phyloP scores from a whole-genome alignment of 345 rosid species.

The Boechera divaricarpa region DNA sequence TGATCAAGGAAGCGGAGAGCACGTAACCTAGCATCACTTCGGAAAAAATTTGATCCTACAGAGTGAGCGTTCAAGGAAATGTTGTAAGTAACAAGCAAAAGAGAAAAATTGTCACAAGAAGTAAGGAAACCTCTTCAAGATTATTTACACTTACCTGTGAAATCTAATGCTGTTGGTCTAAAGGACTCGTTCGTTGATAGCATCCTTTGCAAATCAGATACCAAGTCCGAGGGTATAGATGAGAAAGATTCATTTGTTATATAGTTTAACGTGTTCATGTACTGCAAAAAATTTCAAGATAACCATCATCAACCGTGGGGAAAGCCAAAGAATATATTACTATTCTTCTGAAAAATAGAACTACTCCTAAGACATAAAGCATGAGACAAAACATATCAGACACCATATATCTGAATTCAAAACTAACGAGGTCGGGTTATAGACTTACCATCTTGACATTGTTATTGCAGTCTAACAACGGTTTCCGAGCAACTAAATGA shows the following conservation, averaged over 20 bases:
- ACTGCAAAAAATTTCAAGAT: slow-evolving; percentile 59
- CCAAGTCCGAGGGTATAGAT: slow-evolving; percentile 78
- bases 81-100: slow-evolving; percentile 27
- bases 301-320: slow-evolving; percentile 21
- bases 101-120: not conserved
- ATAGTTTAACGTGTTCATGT: slow-evolving; percentile 84
- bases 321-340: not conserved
- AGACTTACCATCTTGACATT: slow-evolving; percentile 91
- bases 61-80: slow-evolving; percentile 27
- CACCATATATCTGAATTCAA: not conserved
- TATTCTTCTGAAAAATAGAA: not conserved
- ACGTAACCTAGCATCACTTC: slow-evolving; percentile 93
- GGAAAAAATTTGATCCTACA: slow-evolving; percentile 87
- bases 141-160: slow-evolving; percentile 65
- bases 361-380: not conserved
- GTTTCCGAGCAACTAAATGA: slow-evolving; percentile 89
- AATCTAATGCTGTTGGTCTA: slow-evolving; percentile 91
- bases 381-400: not conserved
- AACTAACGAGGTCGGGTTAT: not conserved
- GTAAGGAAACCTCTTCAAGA: slow-evolving; percentile 14
- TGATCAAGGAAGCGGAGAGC: slow-evolving; percentile 99
- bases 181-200: slow-evolving; percentile 79
- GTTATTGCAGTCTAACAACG: slow-evolving; percentile 91
- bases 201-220: slow-evolving; percentile 92
- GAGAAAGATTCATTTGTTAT: slow-evolving; percentile 89